phyloP scores from a whole-genome alignment of 768 basidiomycete genomes.

The Phanerodontia chrysosporium region DNA sequence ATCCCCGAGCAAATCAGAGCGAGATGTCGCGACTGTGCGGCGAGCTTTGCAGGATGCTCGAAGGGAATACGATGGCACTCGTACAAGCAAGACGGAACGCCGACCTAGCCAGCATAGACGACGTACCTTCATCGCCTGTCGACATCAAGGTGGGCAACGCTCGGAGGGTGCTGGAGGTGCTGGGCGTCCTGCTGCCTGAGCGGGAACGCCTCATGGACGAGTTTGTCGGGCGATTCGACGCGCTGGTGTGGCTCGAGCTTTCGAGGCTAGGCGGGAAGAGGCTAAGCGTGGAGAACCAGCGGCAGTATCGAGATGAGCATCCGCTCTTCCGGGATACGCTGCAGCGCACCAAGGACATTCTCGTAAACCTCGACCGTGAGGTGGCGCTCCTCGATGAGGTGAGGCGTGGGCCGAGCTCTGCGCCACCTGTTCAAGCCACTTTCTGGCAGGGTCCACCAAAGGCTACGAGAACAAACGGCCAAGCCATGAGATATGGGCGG shows the following conservation, averaged over 20 bases:
- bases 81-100: background rate
- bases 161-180: background rate
- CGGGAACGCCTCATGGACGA: constrained; percentile 10
- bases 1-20: background rate
- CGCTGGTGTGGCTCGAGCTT: constrained; percentile 19
- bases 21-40: background rate
- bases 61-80: background rate
- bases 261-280: background rate
- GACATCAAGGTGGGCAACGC: too few species aligned
- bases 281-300: constrained; percentile 6
- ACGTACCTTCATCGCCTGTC: background rate
- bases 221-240: constrained; percentile 16
- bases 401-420: background rate
- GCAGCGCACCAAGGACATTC: background rate
- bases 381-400: background rate
- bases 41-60: background rate
- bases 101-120: background rate
- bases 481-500: too few species aligned
- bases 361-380: background rate
- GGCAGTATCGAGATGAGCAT: background rate
- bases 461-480: too few species aligned
- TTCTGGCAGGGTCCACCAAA: background rate
- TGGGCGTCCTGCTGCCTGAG: constrained; percentile 11
- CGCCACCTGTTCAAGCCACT: background rate
- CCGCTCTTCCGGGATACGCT: background rate